Evolutionary conservation across 2,329 filamentous ascomycete species (phyloP), one percentile per base, ranked within the genome.

Genomic region (Didymosphaeria variabile): DNA sequence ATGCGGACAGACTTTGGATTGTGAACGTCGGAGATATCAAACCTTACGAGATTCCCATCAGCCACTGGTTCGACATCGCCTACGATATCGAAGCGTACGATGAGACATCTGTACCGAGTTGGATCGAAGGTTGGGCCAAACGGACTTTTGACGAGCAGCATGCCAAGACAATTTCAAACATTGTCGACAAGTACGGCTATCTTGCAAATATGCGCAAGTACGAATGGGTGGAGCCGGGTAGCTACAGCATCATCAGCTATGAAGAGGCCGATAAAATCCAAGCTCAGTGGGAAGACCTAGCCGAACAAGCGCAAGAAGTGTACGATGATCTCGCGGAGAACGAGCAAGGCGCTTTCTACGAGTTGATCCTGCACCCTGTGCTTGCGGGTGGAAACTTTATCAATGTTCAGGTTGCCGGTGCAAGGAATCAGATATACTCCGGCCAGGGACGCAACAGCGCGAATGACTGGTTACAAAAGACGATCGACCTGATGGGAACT

Each of bases 11-110:
- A 19, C 87, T 90, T 63, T 90, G 88, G 88, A 83, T 90, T 46
- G 86, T 89, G 66, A 90, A 90, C 63, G 86, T 90, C 21, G 88
- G 87, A 44, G 88, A 90, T 68, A 81, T 90, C 62, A 90, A 90
- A 76, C 86, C 86, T 0, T 80, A 88, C 50, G 87, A 91, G 78
- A 82, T 90, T 17, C 87, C 88, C 21, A 87, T 91, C 71, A 87
- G 81, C 69, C 88, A 91, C 74, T 90, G 88, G 78, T 79, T 91
- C 63, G 88, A 90, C 64, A 81, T 91, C 62, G 89, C 88, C 1
- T 91, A 91, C 71, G 86, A 91, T 68, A 84, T 86, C 23, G 77
- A 84, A 21, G 72, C 78, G 1, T 90, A 86, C 82, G 81, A 82
- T n/a, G 81, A 84, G 55, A 82, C 86, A 50, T 86, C 84, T 56